phyloP scores from a whole-genome alignment of 768 basidiomycete genomes.

The Floccularia luteovirens region DNA sequence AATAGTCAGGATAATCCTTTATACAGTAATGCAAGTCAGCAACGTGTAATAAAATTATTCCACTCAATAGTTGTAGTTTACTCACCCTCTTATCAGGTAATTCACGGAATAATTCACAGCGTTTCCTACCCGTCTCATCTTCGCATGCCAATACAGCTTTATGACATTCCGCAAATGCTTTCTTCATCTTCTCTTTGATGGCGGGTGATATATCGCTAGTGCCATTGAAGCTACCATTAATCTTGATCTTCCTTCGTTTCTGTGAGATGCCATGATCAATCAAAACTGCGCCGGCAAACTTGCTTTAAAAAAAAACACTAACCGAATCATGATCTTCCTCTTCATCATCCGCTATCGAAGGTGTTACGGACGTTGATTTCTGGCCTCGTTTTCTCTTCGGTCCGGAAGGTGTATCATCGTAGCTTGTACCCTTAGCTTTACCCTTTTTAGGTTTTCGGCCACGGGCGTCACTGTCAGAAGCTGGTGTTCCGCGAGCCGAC shows the following conservation, averaged over 20 bases:
- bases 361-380: constrained; percentile 73
- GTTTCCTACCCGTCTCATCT: constrained; percentile 67
- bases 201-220: constrained; percentile 47
- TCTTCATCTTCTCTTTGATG: constrained; percentile 74
- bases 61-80: too few relatives aligned
- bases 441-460: constrained; percentile 61
- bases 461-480: constrained; percentile 51
- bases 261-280: constrained; percentile 23
- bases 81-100: constrained; percentile 72
- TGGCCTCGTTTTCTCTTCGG: constrained; percentile 73
- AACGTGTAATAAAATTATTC: constrained; percentile 3
- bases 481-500: constrained; percentile 59
- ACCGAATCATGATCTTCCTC: constrained; percentile 70
- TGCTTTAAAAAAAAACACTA: constrained; percentile 15
- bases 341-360: constrained; percentile 71
- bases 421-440: constrained; percentile 47
- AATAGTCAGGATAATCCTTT: constrained; percentile 90
- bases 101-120: constrained; percentile 83
- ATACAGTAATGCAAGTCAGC: constrained; percentile 8
- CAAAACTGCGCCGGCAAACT: constrained; percentile 1
- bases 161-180: constrained; percentile 69
- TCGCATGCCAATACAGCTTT: constrained; percentile 67
- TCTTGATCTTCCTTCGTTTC: constrained; percentile 84
- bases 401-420: constrained; percentile 35
- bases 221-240: constrained; percentile 14